Base-by-base conservation (phyloP, 1,139 yeast species). In the Magnusiomyces clavatus region DNA sequence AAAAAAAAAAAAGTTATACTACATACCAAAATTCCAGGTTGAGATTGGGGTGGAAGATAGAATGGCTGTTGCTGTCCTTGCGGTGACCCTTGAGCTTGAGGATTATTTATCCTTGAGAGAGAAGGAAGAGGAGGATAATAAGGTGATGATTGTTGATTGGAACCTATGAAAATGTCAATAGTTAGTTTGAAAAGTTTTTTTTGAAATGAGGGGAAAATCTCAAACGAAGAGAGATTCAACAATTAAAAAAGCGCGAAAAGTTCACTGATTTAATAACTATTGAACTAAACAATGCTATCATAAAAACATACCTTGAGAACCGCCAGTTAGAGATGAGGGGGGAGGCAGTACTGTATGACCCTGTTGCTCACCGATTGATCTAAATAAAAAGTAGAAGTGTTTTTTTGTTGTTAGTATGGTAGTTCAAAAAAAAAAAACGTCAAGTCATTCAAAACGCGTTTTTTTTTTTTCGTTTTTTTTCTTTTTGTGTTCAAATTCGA, bases 121-220 rank as follows among this genome's bases (percentile, higher is more conserved):
- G 82, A 81, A 56, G 78, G 73, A 37, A 77, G 78, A 8, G 81
- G 79, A 13, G 80, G 78, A 54, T 72, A 74, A 62, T 68, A 78
- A 61, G 77, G 77, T 47, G 55, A 44, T 24, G 31, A 24, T 24
- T 24, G 31, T 41, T 47, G 57, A 31, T 47, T 39, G 12, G 51
- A 43, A 37, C 44, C 53, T 50, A 19, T n/a, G 14, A 16, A 41
- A 14, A 12, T 17, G 34, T 11, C 12, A 12, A 34, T 19, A 20
- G 46, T 19, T 36, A 35, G 34, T 29, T 19, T 46, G 13, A 17
- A 2, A n/a, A n/a, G n/a, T n/a, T 20, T 31, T 16, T 36, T 13
- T 16, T 43, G 13, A 36, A 13, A 14, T 6, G 17, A 35, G 43
- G 35, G 31, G 19, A 24, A 16, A 6, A 16, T 31, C 20, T 14